Evolutionary conservation across 2,329 filamentous ascomycete genomes (phyloP), one percentile per base, ranked within the genome.

Genomic region (Didymella lethalis): DNA sequence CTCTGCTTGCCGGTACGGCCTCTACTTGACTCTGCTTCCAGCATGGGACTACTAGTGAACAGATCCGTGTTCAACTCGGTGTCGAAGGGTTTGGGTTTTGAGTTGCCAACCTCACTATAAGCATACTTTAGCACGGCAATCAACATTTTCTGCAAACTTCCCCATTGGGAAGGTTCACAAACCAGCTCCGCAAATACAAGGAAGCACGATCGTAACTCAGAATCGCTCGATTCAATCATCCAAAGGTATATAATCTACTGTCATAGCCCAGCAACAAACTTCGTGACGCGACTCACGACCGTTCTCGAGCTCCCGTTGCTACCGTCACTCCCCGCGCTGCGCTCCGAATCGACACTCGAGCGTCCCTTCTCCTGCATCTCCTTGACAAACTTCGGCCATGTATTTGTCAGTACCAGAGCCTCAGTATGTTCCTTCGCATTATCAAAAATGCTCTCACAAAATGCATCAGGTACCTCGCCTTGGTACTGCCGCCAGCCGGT

Each of bases 321-420:
- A 7, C 20, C 44, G 1, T 44, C 49, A 7, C 40, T 57, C 25
- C 16, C 34, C 2, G 38, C 56, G 32, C 57, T 60, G n/a, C 57
- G 47, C 23, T 52, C 53, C 14, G 53, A 56, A n/a, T 56, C 57
- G 6, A 59, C 20, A 48, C 56, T 61, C 25, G 28, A 26, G 20
- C 49, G 7, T 32, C 48, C 54, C 20, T 32, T 29, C 43, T 40
- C 38, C 38, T 49, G 51, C 51, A 63, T 61, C 51, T 58, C 53
- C 6, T 40, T 23, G 16, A 66, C 64, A 41, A 66, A 66, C 55
- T 63, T 64, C 4, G 64, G 64, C 64, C 62, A 66, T 40, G 62
- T 64, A 16, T 66, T 66, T 4, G 45, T 57, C 53, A 66, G 25
- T 25, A 66, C 60, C 4, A 66, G 46, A 20, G 43, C 29, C 53